Percentiles rank a stretch among this genome's conserved stretches.
Evolutionary conservation across 78 protist genomes (phyloP).

Genomic region (Dictyostelium discoideum): DNA sequence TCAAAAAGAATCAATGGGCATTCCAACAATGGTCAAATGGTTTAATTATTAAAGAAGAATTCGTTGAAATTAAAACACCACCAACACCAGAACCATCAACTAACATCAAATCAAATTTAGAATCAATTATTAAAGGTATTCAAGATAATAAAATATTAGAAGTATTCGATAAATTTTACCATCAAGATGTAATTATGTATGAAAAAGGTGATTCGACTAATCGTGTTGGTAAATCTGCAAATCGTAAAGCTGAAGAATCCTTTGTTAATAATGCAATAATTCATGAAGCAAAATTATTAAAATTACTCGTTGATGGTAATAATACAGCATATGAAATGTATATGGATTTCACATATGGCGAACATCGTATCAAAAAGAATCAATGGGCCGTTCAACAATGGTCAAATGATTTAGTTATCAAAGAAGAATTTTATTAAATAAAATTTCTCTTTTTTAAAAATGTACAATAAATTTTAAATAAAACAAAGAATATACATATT

Average conservation of each 20-base stretch:
- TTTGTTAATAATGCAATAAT: background rate
- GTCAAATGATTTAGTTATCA: constrained; percentile 7
- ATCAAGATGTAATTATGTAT: constrained; percentile 7
- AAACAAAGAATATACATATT: too few relatives aligned
- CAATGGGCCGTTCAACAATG: constrained; percentile 33
- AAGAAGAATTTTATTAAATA: background rate
- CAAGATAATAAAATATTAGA: constrained; percentile 8
- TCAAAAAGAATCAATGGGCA: background rate
- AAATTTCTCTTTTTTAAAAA: too few relatives aligned
- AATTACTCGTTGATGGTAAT: background rate
- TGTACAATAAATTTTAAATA: too few relatives aligned
- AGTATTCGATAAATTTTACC: constrained; percentile 33
- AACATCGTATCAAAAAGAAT: background rate
- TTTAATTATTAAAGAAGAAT: background rate
- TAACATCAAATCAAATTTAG: background rate
- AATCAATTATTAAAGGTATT: constrained; percentile 11
- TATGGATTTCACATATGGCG: background rate
- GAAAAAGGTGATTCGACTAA: constrained; percentile 4
- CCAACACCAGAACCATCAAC: background rate
- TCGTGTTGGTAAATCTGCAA: constrained; percentile 6
- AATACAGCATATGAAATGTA: constrained; percentile 5
- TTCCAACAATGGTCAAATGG: background rate
- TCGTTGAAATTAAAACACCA: background rate
- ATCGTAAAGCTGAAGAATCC: background rate
- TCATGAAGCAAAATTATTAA: background rate